Conservation (phyloP, 768 basidiomycete species). For the Boletus rufocinnamomeus region DNA sequence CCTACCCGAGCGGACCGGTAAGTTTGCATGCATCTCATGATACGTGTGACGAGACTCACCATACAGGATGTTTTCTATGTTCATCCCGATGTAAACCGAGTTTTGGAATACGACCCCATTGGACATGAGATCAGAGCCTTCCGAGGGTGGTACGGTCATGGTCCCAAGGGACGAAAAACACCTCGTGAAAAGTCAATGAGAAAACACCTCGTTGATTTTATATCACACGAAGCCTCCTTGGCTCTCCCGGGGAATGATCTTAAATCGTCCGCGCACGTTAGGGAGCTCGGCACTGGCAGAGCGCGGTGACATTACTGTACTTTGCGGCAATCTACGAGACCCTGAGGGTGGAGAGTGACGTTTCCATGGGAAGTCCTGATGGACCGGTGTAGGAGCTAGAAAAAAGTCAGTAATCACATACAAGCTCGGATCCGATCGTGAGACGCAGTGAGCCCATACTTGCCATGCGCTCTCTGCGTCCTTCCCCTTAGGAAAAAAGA, state of each 20-base stretch:
- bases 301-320: background rate
- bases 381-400: too few species aligned
- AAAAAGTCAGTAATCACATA: too few species aligned
- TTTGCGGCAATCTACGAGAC: background rate
- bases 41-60: constrained; percentile 13
- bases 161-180: background rate
- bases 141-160: background rate
- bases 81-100: constrained; percentile 18
- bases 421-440: too few species aligned
- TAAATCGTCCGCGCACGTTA: background rate
- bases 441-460: too few species aligned
- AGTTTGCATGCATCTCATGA: background rate
- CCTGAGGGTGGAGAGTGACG: background rate
- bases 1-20: constrained; percentile 13
- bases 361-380: constrained; percentile 5
- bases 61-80: constrained; percentile 24
- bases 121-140: background rate
- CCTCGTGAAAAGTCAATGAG: background rate
- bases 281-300: background rate
- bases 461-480: too few species aligned
- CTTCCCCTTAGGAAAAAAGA: too few species aligned
- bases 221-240: constrained; percentile 2
- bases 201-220: background rate
- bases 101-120: constrained; percentile 7
- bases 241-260: background rate